phyloP scores from a whole-genome alignment of 1,139 yeast species.

The Meyerozyma elateridarum region DNA sequence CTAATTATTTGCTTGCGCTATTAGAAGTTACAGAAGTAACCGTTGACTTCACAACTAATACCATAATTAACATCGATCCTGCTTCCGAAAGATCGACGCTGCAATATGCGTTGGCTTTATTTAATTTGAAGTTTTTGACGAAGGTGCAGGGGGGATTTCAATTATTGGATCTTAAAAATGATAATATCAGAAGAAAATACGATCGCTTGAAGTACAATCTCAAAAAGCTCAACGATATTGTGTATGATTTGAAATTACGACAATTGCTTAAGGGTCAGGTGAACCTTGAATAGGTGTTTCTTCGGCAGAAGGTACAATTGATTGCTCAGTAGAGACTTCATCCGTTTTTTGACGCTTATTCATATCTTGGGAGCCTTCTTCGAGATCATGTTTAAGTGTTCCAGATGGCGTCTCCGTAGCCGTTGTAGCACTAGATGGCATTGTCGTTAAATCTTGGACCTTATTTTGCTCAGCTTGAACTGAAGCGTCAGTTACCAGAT shows the following conservation, averaged over 20 bases:
- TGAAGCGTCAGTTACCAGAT: no score
- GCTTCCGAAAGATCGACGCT: constrained; percentile 7
- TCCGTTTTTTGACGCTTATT: no score
- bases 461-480: no score
- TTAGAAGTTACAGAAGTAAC: constrained; percentile 22
- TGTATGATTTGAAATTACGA: constrained; percentile 19
- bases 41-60: constrained; percentile 26
- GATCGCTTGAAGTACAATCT: constrained; percentile 29
- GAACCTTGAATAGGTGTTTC: background rate
- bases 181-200: constrained; percentile 23
- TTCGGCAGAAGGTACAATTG: constrained; percentile 8
- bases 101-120: constrained; percentile 21
- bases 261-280: constrained; percentile 1
- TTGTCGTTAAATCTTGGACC: no score
- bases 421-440: no score
- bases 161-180: constrained; percentile 29
- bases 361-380: no score
- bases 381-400: no score
- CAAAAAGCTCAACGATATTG: constrained; percentile 26
- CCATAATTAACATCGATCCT: constrained; percentile 18
- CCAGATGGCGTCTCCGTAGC: no score
- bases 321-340: no score
- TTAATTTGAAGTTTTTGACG: constrained; percentile 23
- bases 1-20: constrained; percentile 20
- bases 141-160: constrained; percentile 26